A percentile compares a stretch with the other conserved stretches of the same genome.
phyloP scores from a whole-genome alignment of 805 yeast species.

The Suhomyces emberorum region DNA sequence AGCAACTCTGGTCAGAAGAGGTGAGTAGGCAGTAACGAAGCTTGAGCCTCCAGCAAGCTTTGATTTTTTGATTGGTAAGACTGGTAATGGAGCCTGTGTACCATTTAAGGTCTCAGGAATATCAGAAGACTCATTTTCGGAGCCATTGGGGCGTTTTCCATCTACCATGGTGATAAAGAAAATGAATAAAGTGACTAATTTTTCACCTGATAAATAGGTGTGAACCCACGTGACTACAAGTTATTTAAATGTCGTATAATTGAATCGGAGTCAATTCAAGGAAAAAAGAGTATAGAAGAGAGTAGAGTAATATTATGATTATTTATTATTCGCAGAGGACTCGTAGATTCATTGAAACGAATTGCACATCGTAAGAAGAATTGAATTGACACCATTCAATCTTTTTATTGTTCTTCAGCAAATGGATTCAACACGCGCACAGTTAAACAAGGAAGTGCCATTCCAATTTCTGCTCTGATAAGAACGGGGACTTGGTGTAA shows the following conservation, averaged over 20 bases:
- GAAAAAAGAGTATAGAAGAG: no score
- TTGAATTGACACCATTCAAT: no score
- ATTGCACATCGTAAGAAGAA: no score
- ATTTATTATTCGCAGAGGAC: no score
- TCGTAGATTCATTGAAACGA: no score
- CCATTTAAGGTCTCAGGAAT: slow-evolving; percentile 12
- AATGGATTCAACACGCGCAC: slow-evolving; percentile 92
- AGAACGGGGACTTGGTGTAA: slow-evolving; percentile 78
- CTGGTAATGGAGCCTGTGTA: slow-evolving; percentile 16
- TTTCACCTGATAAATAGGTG: neutral
- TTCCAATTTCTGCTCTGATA: slow-evolving; percentile 87
- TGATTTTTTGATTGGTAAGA: slow-evolving; percentile 13
- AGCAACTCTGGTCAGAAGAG: slow-evolving; percentile 72
- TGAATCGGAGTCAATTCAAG: no score
- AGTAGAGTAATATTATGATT: no score
- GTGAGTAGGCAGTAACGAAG: slow-evolving; percentile 35
- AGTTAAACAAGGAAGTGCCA: slow-evolving; percentile 93
- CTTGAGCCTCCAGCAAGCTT: slow-evolving; percentile 5
- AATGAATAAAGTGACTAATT: neutral
- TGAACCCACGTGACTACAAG: neutral
- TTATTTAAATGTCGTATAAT: neutral
- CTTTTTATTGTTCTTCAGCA: slow-evolving; percentile 21
- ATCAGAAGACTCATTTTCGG: neutral
- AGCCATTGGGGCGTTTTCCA: neutral
- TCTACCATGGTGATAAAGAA: neutral